A percentile compares a stretch with the other conserved stretches of the same genome.
These are phyloP conservation scores for Metschnikowia corniflorae DNA, from an alignment of 805 yeast species.

Conservation along the genomic window DNA sequence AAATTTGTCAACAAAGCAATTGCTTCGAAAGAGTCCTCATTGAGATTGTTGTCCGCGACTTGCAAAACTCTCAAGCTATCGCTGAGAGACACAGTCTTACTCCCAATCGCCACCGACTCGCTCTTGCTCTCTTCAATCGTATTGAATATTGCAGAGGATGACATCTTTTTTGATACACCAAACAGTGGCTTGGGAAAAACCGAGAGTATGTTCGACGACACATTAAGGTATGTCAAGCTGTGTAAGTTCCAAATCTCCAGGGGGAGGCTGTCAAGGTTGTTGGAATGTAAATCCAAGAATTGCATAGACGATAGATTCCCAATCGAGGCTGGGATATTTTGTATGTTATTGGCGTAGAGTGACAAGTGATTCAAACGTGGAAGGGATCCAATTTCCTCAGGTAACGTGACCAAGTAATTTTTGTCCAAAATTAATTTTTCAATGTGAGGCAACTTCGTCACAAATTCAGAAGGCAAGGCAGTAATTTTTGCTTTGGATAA, in stretches of 20 bases:
- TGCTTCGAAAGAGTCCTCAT: constrained; percentile 70
- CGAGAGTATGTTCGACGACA: constrained; percentile 68
- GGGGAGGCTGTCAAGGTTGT: constrained; percentile 70
- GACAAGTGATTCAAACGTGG: constrained; percentile 63
- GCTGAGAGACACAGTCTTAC: constrained; percentile 31
- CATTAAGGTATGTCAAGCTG: constrained; percentile 57
- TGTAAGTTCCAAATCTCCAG: constrained; percentile 62
- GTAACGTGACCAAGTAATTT: constrained; percentile 76
- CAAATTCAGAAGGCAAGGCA: constrained; percentile 60
- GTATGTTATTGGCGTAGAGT: constrained; percentile 69
- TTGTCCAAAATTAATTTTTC: constrained; percentile 75
- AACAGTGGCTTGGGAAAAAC: constrained; percentile 53
- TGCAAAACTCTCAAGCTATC: constrained; percentile 54
- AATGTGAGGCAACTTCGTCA: constrained; percentile 57
- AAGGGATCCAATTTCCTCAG: constrained; percentile 61
- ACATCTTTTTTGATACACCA: constrained; percentile 29
- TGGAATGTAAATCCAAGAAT: constrained; percentile 75
- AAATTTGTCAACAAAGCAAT: constrained; percentile 58
- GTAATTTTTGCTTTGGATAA: constrained; percentile 81
- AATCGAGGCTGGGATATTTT: constrained; percentile 63
- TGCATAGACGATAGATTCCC: constrained; percentile 57
- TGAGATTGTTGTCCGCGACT: constrained; percentile 79
- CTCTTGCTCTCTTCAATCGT: neutral
- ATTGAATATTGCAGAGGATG: constrained; percentile 22
- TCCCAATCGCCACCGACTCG: neutral